phyloP scores from a whole-genome alignment of 2,329 filamentous ascomycete species.

The Exophiala lecanii-corni region DNA sequence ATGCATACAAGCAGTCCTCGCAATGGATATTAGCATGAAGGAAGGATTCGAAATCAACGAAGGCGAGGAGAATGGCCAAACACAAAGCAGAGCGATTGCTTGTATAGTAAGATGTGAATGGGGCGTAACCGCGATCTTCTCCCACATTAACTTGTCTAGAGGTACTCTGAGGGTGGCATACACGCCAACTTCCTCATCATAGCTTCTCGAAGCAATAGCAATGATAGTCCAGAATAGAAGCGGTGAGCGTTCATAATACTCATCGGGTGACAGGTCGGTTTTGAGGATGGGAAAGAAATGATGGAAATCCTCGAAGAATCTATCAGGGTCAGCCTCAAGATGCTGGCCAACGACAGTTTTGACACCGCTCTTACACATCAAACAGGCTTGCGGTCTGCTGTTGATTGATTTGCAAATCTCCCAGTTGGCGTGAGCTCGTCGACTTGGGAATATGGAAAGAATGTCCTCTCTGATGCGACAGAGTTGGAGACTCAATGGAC shows the following conservation, averaged over 20 bases:
- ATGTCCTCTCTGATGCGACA: background rate
- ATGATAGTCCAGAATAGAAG: constrained; percentile 64
- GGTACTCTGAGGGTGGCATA: constrained; percentile 1
- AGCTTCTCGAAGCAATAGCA: constrained; percentile 56
- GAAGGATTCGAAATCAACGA: constrained; percentile 21
- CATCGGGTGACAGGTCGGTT: constrained; percentile 46
- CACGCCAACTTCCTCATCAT: constrained; percentile 30
- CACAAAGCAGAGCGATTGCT: constrained; percentile 20
- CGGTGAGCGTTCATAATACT: constrained; percentile 53
- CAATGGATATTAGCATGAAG: constrained; percentile 14
- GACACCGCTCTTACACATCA: constrained; percentile 2
- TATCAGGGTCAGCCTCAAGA: no score
- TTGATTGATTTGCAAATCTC: background rate
- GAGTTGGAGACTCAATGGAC: constrained; percentile 1
- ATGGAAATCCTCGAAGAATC: constrained; percentile 54
- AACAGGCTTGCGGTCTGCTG: constrained; percentile 9
- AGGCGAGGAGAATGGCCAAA: constrained; percentile 25
- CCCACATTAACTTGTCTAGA: constrained; percentile 7
- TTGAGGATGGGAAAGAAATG: constrained; percentile 60
- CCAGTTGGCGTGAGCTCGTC: constrained; percentile 4
- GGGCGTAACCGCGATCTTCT: constrained; percentile 3
- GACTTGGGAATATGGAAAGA: background rate
- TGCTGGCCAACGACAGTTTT: no score
- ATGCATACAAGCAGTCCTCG: constrained; percentile 19
- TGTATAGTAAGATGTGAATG: constrained; percentile 7